Conservation (phyloP, 257 asterid genomes). For the Cinchona pubescens region DNA sequence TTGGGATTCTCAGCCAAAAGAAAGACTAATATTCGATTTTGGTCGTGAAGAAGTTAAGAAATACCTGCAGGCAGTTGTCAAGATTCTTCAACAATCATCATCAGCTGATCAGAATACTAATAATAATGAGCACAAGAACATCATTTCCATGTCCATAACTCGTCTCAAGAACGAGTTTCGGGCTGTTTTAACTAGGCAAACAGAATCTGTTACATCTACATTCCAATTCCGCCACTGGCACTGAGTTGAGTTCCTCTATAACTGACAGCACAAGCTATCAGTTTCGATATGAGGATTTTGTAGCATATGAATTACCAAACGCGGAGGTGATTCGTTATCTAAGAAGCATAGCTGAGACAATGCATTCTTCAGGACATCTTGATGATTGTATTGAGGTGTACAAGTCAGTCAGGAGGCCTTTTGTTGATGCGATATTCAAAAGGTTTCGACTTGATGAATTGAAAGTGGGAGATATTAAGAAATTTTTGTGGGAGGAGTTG, state of each 20-base stretch:
- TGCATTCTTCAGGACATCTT: conserved; percentile 55
- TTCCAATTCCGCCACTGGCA: conserved; percentile 10
- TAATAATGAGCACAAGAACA: conserved; percentile 6
- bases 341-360: conserved; percentile 63
- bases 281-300: conserved; percentile 19
- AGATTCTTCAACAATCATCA: conserved; percentile 23
- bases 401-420: conserved; percentile 32
- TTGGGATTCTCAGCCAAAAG: conserved; percentile 26
- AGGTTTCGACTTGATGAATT: conserved; percentile 48
- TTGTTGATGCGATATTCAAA: conserved; percentile 16
- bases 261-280: conserved; percentile 22
- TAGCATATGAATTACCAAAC: conserved; percentile 13
- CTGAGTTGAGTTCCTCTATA: conserved; percentile 23
- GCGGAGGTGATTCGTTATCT: conserved; percentile 31
- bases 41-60: conserved; percentile 19
- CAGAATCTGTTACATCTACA: conserved; percentile 4
- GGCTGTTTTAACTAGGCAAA: conserved; percentile 13
- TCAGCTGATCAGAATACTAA: too few relatives aligned
- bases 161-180: conserved; percentile 21
- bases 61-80: conserved; percentile 29
- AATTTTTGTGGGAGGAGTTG: conserved; percentile 56
- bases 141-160: conserved; percentile 15
- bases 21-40: conserved; percentile 20
- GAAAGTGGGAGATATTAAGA: conserved; percentile 44
- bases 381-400: conserved; percentile 74